These are phyloP conservation scores for Nidula niveotomentosa DNA, from an alignment of 1,284 basidiomycete genomes.

Conservation along the genomic window DNA sequence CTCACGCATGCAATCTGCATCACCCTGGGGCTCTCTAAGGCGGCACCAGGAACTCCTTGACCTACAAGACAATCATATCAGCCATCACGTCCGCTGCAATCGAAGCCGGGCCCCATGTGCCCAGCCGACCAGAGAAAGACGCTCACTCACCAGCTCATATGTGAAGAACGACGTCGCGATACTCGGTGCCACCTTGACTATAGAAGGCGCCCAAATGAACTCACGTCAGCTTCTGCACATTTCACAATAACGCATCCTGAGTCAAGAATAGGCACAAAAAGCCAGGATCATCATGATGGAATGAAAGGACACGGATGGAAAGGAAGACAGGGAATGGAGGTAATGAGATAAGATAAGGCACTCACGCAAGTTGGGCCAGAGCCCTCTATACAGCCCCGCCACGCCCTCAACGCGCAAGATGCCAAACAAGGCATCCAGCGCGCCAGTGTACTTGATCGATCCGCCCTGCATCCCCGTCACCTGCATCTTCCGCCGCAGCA, in stretches of 20 bases:
- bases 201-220: conserved; percentile 3
- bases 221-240: not conserved
- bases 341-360: conserved; percentile 16
- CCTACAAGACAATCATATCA: conserved; percentile 8
- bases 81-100: not conserved
- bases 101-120: too few species aligned
- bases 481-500: conserved; percentile 94
- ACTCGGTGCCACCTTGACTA: conserved; percentile 89
- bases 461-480: conserved; percentile 81
- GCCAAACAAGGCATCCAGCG: conserved; percentile 70
- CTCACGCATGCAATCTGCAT: too few species aligned
- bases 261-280: too few species aligned
- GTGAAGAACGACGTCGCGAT: conserved; percentile 87
- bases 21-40: conserved; percentile 3
- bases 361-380: conserved; percentile 91
- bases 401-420: conserved; percentile 79
- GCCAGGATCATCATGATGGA: too few species aligned
- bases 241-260: not conserved
- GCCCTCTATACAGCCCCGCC: conserved; percentile 78
- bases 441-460: conserved; percentile 73
- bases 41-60: conserved; percentile 25
- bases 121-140: not conserved
- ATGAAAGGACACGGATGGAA: not conserved
- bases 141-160: conserved; percentile 65
- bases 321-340: not conserved